Conservation (phyloP, 1,139 yeast genomes). For the Blastobotrys illinoisensis region DNA sequence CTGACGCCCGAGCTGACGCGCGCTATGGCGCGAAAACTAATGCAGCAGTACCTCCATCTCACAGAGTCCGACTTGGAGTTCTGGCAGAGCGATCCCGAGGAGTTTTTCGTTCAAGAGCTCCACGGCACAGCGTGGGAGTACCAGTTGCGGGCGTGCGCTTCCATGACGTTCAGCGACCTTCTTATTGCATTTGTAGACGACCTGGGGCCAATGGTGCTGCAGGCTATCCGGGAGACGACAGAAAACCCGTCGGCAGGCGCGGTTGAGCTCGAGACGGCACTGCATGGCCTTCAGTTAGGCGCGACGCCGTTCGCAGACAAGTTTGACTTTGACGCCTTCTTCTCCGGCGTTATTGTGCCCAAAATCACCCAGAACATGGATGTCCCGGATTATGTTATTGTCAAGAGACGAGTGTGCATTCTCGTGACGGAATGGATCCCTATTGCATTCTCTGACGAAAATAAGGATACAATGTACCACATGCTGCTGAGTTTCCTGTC, state of each 20-base stretch:
- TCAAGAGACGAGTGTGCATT: conserved; percentile 71
- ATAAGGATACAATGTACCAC: conserved; percentile 55
- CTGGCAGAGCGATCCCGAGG: conserved; percentile 87
- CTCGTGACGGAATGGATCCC: conserved; percentile 78
- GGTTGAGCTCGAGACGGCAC: conserved; percentile 32
- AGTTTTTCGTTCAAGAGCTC: conserved; percentile 76
- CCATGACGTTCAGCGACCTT: conserved; percentile 73
- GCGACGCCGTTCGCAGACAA: conserved; percentile 58
- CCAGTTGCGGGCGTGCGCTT: conserved; percentile 84
- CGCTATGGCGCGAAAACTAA: conserved; percentile 67
- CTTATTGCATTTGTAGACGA: conserved; percentile 57
- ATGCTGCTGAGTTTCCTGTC: conserved; percentile 46
- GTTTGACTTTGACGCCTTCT: conserved; percentile 58
- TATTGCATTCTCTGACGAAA: conserved; percentile 55
- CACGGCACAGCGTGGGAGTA: conserved; percentile 73
- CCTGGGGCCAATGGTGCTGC: conserved; percentile 50
- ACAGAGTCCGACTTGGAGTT: conserved; percentile 54
- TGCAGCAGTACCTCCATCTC: conserved; percentile 16
- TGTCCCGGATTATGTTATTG: conserved; percentile 38
- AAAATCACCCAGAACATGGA: not conserved
- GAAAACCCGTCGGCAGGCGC: not conserved
- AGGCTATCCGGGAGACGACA: not conserved
- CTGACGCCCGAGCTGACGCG: conserved; percentile 59
- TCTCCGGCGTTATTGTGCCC: conserved; percentile 59
- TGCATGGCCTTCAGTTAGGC: conserved; percentile 77